These are phyloP conservation scores for Phoma sp. DNA, from an alignment of 2,329 filamentous ascomycete genomes.

Conservation along the genomic window DNA sequence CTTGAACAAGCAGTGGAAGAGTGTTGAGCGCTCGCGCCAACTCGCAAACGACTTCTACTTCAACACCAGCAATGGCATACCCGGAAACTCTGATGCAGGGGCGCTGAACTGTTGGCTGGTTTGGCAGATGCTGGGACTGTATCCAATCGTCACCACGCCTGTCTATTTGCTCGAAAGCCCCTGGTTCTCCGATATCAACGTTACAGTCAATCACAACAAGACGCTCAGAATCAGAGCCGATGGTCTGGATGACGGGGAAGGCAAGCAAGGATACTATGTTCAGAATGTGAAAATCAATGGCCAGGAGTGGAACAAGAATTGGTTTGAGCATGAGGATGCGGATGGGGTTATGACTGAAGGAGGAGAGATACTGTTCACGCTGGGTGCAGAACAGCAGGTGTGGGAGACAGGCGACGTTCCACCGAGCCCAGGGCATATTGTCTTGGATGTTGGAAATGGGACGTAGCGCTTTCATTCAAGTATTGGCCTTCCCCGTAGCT, in stretches of 20 bases:
- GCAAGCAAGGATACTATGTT: conserved; percentile 57
- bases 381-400: conserved; percentile 34
- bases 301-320: conserved; percentile 58
- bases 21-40: conserved; percentile 39
- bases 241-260: conserved; percentile 48
- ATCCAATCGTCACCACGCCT: conserved; percentile 56
- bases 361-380: conserved; percentile 42
- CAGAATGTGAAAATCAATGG: conserved; percentile 62
- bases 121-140: conserved; percentile 58
- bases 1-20: conserved; percentile 49
- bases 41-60: conserved; percentile 52
- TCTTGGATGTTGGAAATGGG: conserved; percentile 25
- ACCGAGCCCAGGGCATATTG: conserved; percentile 42
- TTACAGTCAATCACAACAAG: conserved; percentile 43
- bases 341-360: conserved; percentile 42
- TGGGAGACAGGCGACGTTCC: conserved; percentile 44
- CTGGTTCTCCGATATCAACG: conserved; percentile 51
- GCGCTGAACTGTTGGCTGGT: conserved; percentile 59
- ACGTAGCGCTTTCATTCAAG: background rate
- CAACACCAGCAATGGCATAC: conserved; percentile 49
- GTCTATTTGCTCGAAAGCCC: conserved; percentile 56
- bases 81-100: conserved; percentile 55
- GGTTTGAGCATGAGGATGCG: conserved; percentile 60
- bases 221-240: conserved; percentile 56
- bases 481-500: no score